phyloP scores from a whole-genome alignment of 2,329 filamentous ascomycete species.

The Colletotrichum sp. region DNA sequence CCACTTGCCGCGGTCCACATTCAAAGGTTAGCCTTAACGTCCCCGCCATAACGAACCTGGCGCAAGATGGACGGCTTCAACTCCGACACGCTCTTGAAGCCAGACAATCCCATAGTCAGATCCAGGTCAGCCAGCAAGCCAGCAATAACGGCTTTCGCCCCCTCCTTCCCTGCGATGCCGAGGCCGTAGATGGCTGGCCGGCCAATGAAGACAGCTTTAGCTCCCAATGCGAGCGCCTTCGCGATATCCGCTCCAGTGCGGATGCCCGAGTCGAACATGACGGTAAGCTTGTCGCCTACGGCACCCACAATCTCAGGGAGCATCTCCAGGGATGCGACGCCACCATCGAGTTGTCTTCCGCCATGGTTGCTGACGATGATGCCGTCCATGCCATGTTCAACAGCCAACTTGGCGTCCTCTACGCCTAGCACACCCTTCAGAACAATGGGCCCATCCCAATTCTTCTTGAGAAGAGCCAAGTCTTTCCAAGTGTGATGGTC shows the following conservation, averaged over 20 bases:
- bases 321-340: conserved; percentile 60
- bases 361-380: conserved; percentile 68
- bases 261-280: conserved; percentile 67
- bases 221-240: conserved; percentile 63
- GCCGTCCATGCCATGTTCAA: conserved; percentile 59
- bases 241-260: conserved; percentile 64
- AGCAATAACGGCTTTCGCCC: conserved; percentile 56
- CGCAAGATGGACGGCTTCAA: conserved; percentile 38
- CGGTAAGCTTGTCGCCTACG: conserved; percentile 61
- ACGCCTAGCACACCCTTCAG: conserved; percentile 37
- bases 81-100: conserved; percentile 48
- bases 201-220: conserved; percentile 63
- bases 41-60: conserved; percentile 35
- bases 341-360: conserved; percentile 50
- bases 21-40: conserved; percentile 35
- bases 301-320: conserved; percentile 62
- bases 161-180: conserved; percentile 57
- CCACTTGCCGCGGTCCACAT: background rate
- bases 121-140: conserved; percentile 59
- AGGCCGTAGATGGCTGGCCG: conserved; percentile 42
- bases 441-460: conserved; percentile 67
- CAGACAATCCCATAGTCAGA: conserved; percentile 59
- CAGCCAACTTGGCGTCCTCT: conserved; percentile 43
- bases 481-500: conserved; percentile 65
- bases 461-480: conserved; percentile 58